phyloP scores from a whole-genome alignment of 352 stramenopile genomes.

The Globisporangium cystogenes region DNA sequence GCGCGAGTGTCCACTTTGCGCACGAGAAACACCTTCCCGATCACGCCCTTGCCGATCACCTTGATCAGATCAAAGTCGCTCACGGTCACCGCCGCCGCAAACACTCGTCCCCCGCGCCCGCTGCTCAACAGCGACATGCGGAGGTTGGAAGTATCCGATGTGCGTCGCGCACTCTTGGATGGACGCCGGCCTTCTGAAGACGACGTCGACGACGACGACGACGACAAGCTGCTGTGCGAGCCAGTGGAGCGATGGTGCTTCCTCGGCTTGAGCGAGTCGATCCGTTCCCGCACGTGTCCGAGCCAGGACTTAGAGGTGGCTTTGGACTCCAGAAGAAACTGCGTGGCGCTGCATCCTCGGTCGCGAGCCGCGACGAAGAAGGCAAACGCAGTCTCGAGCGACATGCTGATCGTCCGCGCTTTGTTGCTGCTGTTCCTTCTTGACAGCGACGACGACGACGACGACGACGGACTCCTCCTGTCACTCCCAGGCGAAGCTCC shows the following conservation, averaged over 20 bases:
- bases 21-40: slow-evolving; percentile 89
- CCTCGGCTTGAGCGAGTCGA: slow-evolving; percentile 60
- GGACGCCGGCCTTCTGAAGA: slow-evolving; percentile 1
- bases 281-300: slow-evolving; percentile 45
- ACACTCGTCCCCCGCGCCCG: slow-evolving; percentile 21
- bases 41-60: slow-evolving; percentile 77
- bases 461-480: slow-evolving; percentile 3
- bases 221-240: neutral
- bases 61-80: slow-evolving; percentile 85
- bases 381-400: slow-evolving; percentile 63
- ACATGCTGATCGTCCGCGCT: slow-evolving; percentile 66
- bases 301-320: slow-evolving; percentile 54
- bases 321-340: slow-evolving; percentile 66
- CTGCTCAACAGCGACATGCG: slow-evolving; percentile 48
- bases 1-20: slow-evolving; percentile 84
- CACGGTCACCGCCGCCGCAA: slow-evolving; percentile 48
- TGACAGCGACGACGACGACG: slow-evolving; percentile 21
- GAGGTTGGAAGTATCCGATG: slow-evolving; percentile 32
- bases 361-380: slow-evolving; percentile 65
- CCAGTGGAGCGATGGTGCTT: slow-evolving; percentile 43
- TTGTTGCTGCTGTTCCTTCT: slow-evolving; percentile 69
- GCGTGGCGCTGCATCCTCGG: slow-evolving; percentile 29
- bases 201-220: slow-evolving; percentile 3
- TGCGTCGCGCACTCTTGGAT: slow-evolving; percentile 7
- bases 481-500: slow-evolving; percentile 6